Conservation (phyloP, 2,329 filamentous ascomycete species). For the Aspergillus ruber region DNA sequence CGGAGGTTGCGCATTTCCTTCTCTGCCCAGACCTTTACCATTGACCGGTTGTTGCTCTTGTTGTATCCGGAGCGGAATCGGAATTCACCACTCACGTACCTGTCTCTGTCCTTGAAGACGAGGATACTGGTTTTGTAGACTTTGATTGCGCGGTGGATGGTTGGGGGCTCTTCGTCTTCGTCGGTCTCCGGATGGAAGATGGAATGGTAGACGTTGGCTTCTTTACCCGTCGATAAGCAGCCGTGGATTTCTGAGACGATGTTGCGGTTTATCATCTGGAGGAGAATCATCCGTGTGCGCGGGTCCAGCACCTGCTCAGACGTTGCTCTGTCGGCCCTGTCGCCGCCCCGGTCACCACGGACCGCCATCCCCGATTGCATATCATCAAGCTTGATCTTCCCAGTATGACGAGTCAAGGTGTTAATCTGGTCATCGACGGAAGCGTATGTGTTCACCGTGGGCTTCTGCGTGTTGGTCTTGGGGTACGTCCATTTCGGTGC, state of each 20-base stretch:
- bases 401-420: constrained; percentile 75
- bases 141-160: constrained; percentile 81
- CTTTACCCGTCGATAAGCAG: constrained; percentile 92
- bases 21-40: constrained; percentile 98
- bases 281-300: constrained; percentile 85
- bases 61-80: constrained; percentile 86
- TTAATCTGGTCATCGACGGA: constrained; percentile 83
- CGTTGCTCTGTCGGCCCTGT: constrained; percentile 89
- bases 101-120: constrained; percentile 95
- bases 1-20: constrained; percentile 95
- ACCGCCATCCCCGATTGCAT: constrained; percentile 47
- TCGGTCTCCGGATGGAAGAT: constrained; percentile 56
- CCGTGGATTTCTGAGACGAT: constrained; percentile 88
- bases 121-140: constrained; percentile 98
- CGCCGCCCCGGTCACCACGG: constrained; percentile 44
- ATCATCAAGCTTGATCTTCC: constrained; percentile 73
- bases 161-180: constrained; percentile 35
- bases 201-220: constrained; percentile 96
- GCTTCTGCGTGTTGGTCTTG: constrained; percentile 71
- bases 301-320: constrained; percentile 92
- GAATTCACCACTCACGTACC: constrained; percentile 92
- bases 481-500: constrained; percentile 54
- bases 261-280: constrained; percentile 92
- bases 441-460: constrained; percentile 69
- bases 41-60: constrained; percentile 89